phyloP scores from a whole-genome alignment of 345 rosid genomes.

The Ricinus communis region DNA sequence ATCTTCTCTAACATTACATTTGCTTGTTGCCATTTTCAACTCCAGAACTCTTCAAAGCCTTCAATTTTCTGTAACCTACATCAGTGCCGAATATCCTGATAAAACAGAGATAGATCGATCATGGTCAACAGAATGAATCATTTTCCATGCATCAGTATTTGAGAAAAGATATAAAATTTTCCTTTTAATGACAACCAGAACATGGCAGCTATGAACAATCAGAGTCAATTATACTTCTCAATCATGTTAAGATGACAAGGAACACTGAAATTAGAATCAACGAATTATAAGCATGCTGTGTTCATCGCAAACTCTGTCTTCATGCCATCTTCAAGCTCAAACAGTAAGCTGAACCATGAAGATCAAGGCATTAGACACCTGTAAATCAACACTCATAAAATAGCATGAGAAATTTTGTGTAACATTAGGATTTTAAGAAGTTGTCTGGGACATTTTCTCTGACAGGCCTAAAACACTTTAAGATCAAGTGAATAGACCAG shows the following conservation, averaged over 20 bases:
- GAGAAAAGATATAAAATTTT: too few relatives aligned
- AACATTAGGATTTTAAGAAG: too few relatives aligned
- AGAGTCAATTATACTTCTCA: not conserved
- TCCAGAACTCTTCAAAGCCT: slow-evolving; percentile 55
- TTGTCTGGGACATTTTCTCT: too few relatives aligned
- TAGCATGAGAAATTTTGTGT: too few relatives aligned
- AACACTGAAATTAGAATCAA: slow-evolving; percentile 4
- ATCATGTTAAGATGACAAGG: not conserved
- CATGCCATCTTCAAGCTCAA: too few relatives aligned
- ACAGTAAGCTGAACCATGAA: too few relatives aligned
- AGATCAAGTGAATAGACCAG: too few relatives aligned
- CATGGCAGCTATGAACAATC: not conserved
- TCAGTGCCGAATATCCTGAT: slow-evolving; percentile 94
- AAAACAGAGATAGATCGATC: not conserved
- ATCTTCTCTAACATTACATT: slow-evolving; percentile 25
- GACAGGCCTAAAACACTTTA: too few relatives aligned
- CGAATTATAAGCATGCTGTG: too few relatives aligned
- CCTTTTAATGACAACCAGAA: not conserved
- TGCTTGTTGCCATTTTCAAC: slow-evolving; percentile 29
- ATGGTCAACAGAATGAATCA: not conserved
- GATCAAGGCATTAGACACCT: not conserved
- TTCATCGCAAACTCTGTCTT: too few relatives aligned
- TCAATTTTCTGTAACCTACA: slow-evolving; percentile 84
- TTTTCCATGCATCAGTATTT: not conserved
- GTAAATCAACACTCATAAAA: not conserved